Conservation (phyloP, 208 protist genomes). For the Acanthamoeba divionensis region DNA sequence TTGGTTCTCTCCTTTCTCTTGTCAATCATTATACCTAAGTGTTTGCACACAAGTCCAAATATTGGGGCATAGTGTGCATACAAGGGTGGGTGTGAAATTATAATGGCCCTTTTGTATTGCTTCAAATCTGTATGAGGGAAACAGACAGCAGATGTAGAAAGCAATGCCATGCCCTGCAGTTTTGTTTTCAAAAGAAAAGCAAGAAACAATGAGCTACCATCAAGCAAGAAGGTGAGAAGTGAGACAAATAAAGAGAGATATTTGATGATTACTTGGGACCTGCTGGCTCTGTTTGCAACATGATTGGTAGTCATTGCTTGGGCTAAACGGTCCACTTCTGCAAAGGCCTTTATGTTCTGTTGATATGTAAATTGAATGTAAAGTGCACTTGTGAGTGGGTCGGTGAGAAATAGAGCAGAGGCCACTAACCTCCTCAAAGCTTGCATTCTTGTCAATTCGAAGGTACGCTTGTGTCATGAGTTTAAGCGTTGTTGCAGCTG, state of each 20-base stretch:
- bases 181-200: background rate
- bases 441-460: too few relatives aligned
- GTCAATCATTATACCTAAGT: background rate
- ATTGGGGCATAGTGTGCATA: background rate
- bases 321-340: background rate
- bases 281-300: background rate
- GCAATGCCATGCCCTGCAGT: background rate
- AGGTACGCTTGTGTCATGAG: background rate
- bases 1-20: too few relatives aligned
- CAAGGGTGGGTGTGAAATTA: background rate
- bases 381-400: too few relatives aligned
- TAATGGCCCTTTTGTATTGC: background rate
- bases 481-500: background rate
- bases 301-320: conserved; percentile 17
- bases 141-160: background rate
- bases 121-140: background rate
- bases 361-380: background rate
- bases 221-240: too few relatives aligned
- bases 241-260: too few relatives aligned
- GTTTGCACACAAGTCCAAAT: background rate
- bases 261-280: background rate
- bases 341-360: background rate
- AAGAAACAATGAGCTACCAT: too few relatives aligned
- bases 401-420: too few relatives aligned
- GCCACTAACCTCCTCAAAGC: too few relatives aligned